phyloP scores from a whole-genome alignment of 768 basidiomycete genomes.

The Hericium erinaceus region DNA sequence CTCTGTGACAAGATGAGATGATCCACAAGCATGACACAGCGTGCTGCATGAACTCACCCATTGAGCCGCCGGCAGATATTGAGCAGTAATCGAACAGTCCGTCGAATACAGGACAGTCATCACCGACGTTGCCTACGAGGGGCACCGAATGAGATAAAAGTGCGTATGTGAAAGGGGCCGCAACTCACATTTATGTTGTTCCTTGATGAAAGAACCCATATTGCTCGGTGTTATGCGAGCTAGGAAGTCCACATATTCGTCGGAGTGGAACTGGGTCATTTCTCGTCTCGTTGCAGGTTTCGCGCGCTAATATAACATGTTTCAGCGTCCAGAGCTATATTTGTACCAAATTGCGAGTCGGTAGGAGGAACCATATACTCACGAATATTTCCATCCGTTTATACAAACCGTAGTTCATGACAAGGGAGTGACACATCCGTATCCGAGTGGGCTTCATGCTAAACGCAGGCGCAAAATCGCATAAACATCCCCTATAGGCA shows the following conservation, averaged over 20 bases:
- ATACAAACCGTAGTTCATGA: slow-evolving; percentile 99
- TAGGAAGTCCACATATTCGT: slow-evolving; percentile 98
- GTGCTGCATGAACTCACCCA: slow-evolving; percentile 57
- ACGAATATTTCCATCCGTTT: slow-evolving; percentile 99
- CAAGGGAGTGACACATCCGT: slow-evolving; percentile 98
- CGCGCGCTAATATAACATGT: slow-evolving; percentile 55
- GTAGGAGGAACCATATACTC: slow-evolving; percentile 24
- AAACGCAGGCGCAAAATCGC: slow-evolving; percentile 10
- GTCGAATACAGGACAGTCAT: slow-evolving; percentile 98
- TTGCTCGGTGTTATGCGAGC: slow-evolving; percentile 90
- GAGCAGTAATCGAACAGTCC: slow-evolving; percentile 98
- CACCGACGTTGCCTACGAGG: slow-evolving; percentile 83
- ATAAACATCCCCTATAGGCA: slow-evolving; percentile 3
- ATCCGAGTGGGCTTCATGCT: slow-evolving; percentile 98
- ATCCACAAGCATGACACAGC: neutral
- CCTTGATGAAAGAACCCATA: slow-evolving; percentile 87
- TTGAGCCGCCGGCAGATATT: slow-evolving; percentile 98
- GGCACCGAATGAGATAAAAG: neutral
- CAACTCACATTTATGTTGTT: slow-evolving; percentile 86
- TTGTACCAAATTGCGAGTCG: neutral
- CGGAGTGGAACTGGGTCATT: slow-evolving; percentile 99
- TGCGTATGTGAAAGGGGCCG: neutral
- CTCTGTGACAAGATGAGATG: slow-evolving; percentile 45
- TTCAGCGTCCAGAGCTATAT: neutral
- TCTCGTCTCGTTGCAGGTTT: slow-evolving; percentile 99